A percentile compares a stretch with the other conserved stretches of the same genome.
Evolutionary conservation across 495 filamentous ascomycete species (phyloP).

Genomic region (Cladorrhinum samala): DNA sequence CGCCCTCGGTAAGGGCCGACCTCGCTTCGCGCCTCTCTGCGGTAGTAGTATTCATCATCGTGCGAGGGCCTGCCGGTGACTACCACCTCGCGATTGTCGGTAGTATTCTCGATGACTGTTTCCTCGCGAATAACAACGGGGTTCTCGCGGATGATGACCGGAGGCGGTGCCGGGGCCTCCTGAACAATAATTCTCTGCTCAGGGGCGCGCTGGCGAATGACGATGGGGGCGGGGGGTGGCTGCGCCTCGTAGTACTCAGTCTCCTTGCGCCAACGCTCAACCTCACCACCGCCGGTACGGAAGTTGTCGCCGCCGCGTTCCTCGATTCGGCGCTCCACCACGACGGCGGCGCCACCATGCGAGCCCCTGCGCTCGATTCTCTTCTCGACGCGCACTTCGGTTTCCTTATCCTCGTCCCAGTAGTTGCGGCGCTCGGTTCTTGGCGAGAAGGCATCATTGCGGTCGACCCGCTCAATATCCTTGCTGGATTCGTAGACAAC

Average conservation of each 20-base stretch:
- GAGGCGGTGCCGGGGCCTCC: constrained; percentile 58
- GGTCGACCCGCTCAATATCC: constrained; percentile 30
- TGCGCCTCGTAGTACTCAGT: constrained; percentile 61
- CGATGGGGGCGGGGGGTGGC: constrained; percentile 49
- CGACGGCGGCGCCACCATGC: constrained; percentile 35
- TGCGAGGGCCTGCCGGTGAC: neutral
- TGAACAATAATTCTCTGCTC: constrained; percentile 71
- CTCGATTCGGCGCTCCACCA: constrained; percentile 42
- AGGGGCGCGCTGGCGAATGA: constrained; percentile 56
- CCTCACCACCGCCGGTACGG: constrained; percentile 35
- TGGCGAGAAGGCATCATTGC: constrained; percentile 17
- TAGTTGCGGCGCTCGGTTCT: constrained; percentile 33
- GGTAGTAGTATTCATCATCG: constrained; percentile 43
- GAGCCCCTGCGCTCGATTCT: constrained; percentile 36
- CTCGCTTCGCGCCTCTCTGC: constrained; percentile 49
- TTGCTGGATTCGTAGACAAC: constrained; percentile 36
- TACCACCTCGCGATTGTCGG: constrained; percentile 40
- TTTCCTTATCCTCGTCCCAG: constrained; percentile 35
- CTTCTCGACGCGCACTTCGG: constrained; percentile 40
- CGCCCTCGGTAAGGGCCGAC: constrained; percentile 49
- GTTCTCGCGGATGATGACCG: constrained; percentile 60
- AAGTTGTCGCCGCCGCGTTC: constrained; percentile 36
- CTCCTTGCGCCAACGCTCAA: constrained; percentile 60
- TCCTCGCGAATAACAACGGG: constrained; percentile 42
- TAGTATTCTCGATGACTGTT: constrained; percentile 44